These are phyloP conservation scores for Atkinsonella hypoxylon DNA, from an alignment of 2,329 filamentous ascomycete species.

Conservation along the genomic window DNA sequence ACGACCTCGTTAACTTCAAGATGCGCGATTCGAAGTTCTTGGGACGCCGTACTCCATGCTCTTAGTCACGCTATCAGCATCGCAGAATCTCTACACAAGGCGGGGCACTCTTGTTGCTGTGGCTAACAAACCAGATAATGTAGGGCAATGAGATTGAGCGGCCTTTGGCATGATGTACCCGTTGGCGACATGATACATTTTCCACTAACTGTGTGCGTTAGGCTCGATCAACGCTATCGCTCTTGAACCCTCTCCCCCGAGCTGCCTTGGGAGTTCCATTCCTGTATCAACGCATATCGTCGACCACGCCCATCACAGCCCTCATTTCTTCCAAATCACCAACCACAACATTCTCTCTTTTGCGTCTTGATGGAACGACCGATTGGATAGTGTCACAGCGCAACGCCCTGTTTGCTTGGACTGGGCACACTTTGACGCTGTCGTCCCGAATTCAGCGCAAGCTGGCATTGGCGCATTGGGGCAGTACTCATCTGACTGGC, in stretches of 20 bases:
- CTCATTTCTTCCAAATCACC: slow-evolving; percentile 81
- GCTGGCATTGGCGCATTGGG: slow-evolving; percentile 79
- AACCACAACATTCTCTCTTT: slow-evolving; percentile 72
- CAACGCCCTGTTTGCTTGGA: slow-evolving; percentile 89
- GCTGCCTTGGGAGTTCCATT: slow-evolving; percentile 80
- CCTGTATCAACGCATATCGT: slow-evolving; percentile 83
- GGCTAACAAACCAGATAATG: slow-evolving; percentile 83
- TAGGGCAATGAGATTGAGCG: slow-evolving; percentile 25
- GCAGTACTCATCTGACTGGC: slow-evolving; percentile 77
- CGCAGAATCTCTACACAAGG: slow-evolving; percentile 84
- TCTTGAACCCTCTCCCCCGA: slow-evolving; percentile 74
- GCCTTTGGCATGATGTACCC: background rate
- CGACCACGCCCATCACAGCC: slow-evolving; percentile 76
- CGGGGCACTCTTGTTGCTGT: slow-evolving; percentile 84
- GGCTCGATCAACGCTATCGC: slow-evolving; percentile 79
- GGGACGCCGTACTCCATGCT: slow-evolving; percentile 87
- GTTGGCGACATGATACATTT: background rate
- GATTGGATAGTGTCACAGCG: slow-evolving; percentile 92
- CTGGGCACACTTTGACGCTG: slow-evolving; percentile 71
- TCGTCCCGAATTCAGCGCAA: slow-evolving; percentile 63
- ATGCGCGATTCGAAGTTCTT: slow-evolving; percentile 89
- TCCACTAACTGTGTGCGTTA: slow-evolving; percentile 21
- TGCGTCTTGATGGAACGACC: slow-evolving; percentile 83
- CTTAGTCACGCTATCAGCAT: slow-evolving; percentile 84
- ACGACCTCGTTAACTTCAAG: slow-evolving; percentile 32